Evolutionary conservation across 352 stramenopile genomes (phyloP).

Genomic region (Globisporangium megalacanthum): DNA sequence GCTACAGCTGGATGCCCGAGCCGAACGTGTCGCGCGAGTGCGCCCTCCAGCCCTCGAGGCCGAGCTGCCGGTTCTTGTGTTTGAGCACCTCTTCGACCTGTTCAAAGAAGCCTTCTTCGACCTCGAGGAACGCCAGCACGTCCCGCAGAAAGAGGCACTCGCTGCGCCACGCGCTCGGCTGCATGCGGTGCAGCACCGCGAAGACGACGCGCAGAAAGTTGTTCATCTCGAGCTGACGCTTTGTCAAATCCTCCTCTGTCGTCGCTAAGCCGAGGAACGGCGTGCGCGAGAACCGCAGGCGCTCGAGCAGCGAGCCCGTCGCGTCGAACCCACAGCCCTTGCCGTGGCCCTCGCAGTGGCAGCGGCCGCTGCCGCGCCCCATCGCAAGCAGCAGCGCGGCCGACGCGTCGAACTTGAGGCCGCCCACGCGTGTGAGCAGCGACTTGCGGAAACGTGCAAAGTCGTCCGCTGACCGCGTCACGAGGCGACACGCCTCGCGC

Average conservation of each 20-base stretch:
- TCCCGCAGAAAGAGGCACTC: conserved; percentile 80
- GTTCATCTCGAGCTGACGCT: conserved; percentile 74
- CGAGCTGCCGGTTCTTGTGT: conserved; percentile 60
- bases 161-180: conserved; percentile 51
- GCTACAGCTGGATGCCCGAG: conserved; percentile 58
- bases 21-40: conserved; percentile 74
- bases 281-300: conserved; percentile 71
- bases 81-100: conserved; percentile 64
- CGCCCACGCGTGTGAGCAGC: conserved; percentile 54
- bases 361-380: conserved; percentile 29
- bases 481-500: conserved; percentile 60
- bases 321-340: conserved; percentile 67
- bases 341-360: conserved; percentile 38
- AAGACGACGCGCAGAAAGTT: conserved; percentile 82
- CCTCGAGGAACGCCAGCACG: conserved; percentile 73
- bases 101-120: conserved; percentile 66
- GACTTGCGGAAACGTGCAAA: conserved; percentile 74
- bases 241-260: conserved; percentile 42
- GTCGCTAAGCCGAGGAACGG: conserved; percentile 54
- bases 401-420: conserved; percentile 27
- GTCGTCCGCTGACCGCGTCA: conserved; percentile 74
- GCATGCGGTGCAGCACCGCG: conserved; percentile 71
- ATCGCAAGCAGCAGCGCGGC: conserved; percentile 20
- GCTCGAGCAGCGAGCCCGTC: conserved; percentile 64
- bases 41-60: conserved; percentile 72